Conservation (phyloP, 2,329 filamentous ascomycete species). For the Fusarium coffeatum region DNA sequence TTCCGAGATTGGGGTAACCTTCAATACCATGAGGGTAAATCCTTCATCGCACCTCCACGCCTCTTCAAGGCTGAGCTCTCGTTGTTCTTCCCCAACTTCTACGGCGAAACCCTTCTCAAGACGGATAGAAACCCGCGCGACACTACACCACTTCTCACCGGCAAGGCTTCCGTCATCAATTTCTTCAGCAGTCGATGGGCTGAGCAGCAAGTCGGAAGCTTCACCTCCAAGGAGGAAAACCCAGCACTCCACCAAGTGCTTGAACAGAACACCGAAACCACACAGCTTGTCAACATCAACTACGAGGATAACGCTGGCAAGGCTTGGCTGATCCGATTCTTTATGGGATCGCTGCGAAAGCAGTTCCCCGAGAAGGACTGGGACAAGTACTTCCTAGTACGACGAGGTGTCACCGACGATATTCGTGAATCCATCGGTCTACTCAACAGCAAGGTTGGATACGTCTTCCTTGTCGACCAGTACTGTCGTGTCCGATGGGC, state of each 20-base stretch:
- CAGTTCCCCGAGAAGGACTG: slow-evolving; percentile 64
- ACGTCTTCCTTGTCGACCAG: slow-evolving; percentile 89
- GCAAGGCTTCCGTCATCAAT: slow-evolving; percentile 81
- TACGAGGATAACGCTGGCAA: slow-evolving; percentile 83
- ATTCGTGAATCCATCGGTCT: slow-evolving; percentile 74
- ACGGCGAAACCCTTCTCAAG: slow-evolving; percentile 79
- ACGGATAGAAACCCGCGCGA: slow-evolving; percentile 64
- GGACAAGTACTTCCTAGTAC: slow-evolving; percentile 71
- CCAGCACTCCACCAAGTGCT: slow-evolving; percentile 74
- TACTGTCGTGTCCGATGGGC: slow-evolving; percentile 95
- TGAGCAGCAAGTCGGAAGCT: slow-evolving; percentile 80
- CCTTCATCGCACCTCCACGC: slow-evolving; percentile 86
- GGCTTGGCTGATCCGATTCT: slow-evolving; percentile 67
- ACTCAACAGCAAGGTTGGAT: slow-evolving; percentile 91
- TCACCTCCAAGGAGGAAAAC: slow-evolving; percentile 74
- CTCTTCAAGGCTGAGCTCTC: slow-evolving; percentile 85
- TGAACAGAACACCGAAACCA: slow-evolving; percentile 61
- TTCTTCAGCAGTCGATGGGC: slow-evolving; percentile 90
- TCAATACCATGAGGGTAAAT: slow-evolving; percentile 85
- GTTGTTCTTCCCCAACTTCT: slow-evolving; percentile 93
- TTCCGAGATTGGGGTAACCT: slow-evolving; percentile 96
- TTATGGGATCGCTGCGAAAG: slow-evolving; percentile 64
- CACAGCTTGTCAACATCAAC: slow-evolving; percentile 88
- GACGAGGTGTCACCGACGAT: slow-evolving; percentile 67
- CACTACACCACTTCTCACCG: slow-evolving; percentile 80